Conservation (phyloP, 352 stramenopile genomes). For the Pythium aphanidermatum region DNA sequence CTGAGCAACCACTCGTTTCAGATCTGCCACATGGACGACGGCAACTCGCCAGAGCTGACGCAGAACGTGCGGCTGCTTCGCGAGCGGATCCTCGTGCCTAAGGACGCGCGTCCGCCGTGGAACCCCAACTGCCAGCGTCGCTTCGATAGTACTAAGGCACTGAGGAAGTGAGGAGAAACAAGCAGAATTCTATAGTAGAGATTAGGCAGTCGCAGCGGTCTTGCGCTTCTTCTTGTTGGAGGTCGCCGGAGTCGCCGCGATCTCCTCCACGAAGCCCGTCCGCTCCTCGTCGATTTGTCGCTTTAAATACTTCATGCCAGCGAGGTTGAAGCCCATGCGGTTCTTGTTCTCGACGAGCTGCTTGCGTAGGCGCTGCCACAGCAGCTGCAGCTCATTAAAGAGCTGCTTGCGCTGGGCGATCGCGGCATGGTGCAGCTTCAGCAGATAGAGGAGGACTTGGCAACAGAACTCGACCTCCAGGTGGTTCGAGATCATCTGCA, state of each 20-base stretch:
- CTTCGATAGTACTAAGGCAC: not conserved
- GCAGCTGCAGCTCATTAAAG: slow-evolving; percentile 72
- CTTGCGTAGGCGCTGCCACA: slow-evolving; percentile 67
- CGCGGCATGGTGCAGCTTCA: slow-evolving; percentile 74
- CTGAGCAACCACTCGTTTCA: slow-evolving; percentile 74
- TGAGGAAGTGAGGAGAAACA: too few relatives aligned
- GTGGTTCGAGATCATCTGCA: slow-evolving; percentile 83
- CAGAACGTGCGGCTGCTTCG: slow-evolving; percentile 80
- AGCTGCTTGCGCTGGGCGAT: slow-evolving; percentile 61
- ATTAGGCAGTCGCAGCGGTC: not conserved
- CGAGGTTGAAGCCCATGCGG: slow-evolving; percentile 85
- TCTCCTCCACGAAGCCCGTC: slow-evolving; percentile 75
- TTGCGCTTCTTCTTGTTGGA: slow-evolving; percentile 56
- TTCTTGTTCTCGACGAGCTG: slow-evolving; percentile 79
- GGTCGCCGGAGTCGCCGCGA: slow-evolving; percentile 26
- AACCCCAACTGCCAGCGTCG: slow-evolving; percentile 15
- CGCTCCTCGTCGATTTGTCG: slow-evolving; percentile 73
- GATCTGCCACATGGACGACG: slow-evolving; percentile 79
- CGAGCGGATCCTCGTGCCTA: slow-evolving; percentile 21
- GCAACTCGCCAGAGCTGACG: slow-evolving; percentile 69
- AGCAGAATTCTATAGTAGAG: too few relatives aligned
- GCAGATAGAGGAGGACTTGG: slow-evolving; percentile 64
- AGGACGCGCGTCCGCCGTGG: slow-evolving; percentile 27
- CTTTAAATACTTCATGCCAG: slow-evolving; percentile 85
- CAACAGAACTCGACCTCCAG: slow-evolving; percentile 93